These are phyloP conservation scores for Durusdinium trenchii DNA, from an alignment of 73 alveolate genomes.

Conservation along the genomic window DNA sequence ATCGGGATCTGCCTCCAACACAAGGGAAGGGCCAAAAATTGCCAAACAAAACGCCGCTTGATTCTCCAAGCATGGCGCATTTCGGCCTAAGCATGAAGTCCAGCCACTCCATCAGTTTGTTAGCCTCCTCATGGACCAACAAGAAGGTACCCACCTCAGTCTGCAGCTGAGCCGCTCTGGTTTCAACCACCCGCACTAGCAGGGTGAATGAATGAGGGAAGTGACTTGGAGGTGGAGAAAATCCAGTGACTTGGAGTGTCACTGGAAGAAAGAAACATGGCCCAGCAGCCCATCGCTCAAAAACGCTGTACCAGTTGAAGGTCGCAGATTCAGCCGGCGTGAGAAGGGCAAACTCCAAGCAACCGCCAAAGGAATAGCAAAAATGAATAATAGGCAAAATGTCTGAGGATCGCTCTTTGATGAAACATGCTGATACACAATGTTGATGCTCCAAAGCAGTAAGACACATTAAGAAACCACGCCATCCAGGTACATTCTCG, in stretches of 20 bases:
- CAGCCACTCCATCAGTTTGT: slow-evolving; percentile 44
- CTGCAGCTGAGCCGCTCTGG: not conserved
- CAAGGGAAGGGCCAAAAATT: too few relatives aligned
- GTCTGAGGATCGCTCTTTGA: too few relatives aligned
- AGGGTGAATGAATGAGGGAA: too few relatives aligned
- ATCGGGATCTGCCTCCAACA: too few relatives aligned
- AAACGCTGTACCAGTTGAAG: too few relatives aligned
- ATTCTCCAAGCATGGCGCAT: not conserved
- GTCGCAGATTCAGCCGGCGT: too few relatives aligned
- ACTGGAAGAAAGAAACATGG: not conserved
- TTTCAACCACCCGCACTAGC: not conserved
- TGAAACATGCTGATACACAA: too few relatives aligned
- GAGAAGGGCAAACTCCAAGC: too few relatives aligned
- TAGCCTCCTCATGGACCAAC: slow-evolving; percentile 32
- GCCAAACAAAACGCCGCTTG: too few relatives aligned
- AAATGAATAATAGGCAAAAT: too few relatives aligned
- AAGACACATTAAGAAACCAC: not conserved
- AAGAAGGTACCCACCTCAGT: slow-evolving; percentile 58
- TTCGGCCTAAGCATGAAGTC: slow-evolving; percentile 51
- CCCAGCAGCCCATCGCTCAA: not conserved
- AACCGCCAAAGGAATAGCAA: too few relatives aligned
- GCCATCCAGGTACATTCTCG: slow-evolving; percentile 75
- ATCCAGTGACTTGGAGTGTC: not conserved
- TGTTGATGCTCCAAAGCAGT: not conserved
- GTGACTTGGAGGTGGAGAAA: too few relatives aligned